Evolutionary conservation across 345 rosid genomes (phyloP), one percentile per base, ranked within the genome.

Genomic region (Hirschfeldia incana): DNA sequence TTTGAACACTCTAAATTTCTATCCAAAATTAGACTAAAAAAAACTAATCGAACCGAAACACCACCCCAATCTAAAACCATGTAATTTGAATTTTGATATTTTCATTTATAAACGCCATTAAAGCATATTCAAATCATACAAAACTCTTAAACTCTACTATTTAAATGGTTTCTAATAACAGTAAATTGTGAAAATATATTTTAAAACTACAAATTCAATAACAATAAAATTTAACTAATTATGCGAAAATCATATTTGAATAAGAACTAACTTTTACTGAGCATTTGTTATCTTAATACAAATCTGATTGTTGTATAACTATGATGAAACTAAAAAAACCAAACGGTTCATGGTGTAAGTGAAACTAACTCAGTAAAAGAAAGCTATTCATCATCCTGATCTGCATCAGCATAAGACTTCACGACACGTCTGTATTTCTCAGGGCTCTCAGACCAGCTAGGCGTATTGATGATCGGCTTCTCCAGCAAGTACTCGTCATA

Each of bases 381-480:
- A 49, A 49, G 0, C 65, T 39, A 57, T n/a, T 65, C 67, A 34
- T 5, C 60, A 69, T 64, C 65, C 2, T 21, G 53, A 70, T 53
- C 26, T 29, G 75, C 74, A 32, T 77, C 64, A 59, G 8, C 6
- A 11, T 60, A 39, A 30, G 87, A 73, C 32, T 61, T 74, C 1
- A 77, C 32, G 8, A 84, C 5, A 44, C 59, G 70, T 76, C 74
- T 71, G 69, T 87, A 88, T 75, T 91, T 92, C 10, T 73, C 85
- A 0, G 92, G 91, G 80, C 84, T 80, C 77, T 89, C 91, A 63
- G 65, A 86, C 82, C 77, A 70, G n/a, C 90, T 88, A 13, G 90
- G 74, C 28, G 86, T 87, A 12, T 76, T 84, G 78, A 87, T 62
- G 66, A 86, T 85, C 32, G 73, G 86, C 74, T 75, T 87, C 77